Evolutionary conservation across 371 early-diverging fungal genomes (phyloP).

Genomic region (Mucor velutinosus): DNA sequence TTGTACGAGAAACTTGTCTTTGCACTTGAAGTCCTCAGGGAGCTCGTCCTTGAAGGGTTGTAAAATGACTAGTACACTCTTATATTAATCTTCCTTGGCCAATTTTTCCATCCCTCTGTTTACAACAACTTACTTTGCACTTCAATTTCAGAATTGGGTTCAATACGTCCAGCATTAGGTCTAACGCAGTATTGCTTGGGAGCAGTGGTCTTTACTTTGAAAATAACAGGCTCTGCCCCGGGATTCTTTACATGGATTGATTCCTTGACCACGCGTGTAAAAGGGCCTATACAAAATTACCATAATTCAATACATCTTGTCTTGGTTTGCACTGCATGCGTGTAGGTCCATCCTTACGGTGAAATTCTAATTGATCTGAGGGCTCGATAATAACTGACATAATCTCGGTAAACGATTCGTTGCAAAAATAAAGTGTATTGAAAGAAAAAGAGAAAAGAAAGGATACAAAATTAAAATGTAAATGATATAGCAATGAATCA

Average conservation of each 20-base stretch:
- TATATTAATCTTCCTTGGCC: not conserved
- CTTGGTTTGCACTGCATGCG: not conserved
- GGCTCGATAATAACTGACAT: conserved; percentile 66
- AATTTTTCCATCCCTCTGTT: not conserved
- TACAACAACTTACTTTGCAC: conserved; percentile 67
- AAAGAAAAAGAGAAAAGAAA: conserved; percentile 6
- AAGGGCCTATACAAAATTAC: conserved; percentile 63
- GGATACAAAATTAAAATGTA: not conserved
- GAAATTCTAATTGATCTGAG: conserved; percentile 56
- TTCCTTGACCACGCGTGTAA: conserved; percentile 68
- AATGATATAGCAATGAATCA: conserved; percentile 1
- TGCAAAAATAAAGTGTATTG: not conserved
- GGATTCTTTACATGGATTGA: conserved; percentile 71
- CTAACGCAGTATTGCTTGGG: conserved; percentile 97
- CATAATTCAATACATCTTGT: not conserved
- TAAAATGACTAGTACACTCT: conserved; percentile 65
- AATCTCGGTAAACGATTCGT: conserved; percentile 1
- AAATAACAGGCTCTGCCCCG: conserved; percentile 71
- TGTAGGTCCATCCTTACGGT: conserved; percentile 46
- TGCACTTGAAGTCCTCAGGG: conserved; percentile 79
- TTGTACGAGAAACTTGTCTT: conserved; percentile 95
- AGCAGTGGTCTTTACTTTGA: conserved; percentile 98
- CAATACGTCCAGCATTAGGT: conserved; percentile 91
- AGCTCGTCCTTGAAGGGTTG: conserved; percentile 89
- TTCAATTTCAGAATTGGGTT: conserved; percentile 70